Percentiles rank a stretch among this genome's conserved stretches.
Conservation (phyloP, 495 filamentous ascomycete species). For the Trichoderma erinaceum region DNA sequence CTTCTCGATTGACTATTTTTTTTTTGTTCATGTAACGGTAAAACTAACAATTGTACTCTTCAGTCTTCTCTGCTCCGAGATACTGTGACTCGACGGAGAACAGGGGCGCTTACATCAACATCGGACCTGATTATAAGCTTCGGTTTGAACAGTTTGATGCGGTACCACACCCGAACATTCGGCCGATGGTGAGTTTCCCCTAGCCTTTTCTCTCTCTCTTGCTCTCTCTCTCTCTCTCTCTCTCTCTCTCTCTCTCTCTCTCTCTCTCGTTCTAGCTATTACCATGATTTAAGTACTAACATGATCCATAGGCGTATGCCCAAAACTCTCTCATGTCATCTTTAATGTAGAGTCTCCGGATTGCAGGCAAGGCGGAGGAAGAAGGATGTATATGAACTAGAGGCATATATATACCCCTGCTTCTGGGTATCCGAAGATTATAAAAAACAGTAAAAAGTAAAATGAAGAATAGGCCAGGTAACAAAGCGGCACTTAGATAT, state of each 20-base stretch:
- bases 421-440: neutral
- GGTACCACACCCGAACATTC: conserved; percentile 89
- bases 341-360: conserved; percentile 32
- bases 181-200: conserved; percentile 70
- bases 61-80: conserved; percentile 93
- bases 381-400: neutral
- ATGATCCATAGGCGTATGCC: conserved; percentile 60
- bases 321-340: conserved; percentile 69
- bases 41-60: conserved; percentile 15
- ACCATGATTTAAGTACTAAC: neutral
- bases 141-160: conserved; percentile 89
- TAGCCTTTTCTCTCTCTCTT: neutral
- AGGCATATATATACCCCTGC: neutral
- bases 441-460: conserved; percentile 1
- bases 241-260: neutral
- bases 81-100: conserved; percentile 98
- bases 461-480: conserved; percentile 5
- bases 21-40: neutral
- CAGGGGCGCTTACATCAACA: conserved; percentile 97
- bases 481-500: conserved; percentile 9
- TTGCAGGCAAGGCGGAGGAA: neutral
- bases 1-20: neutral
- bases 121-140: conserved; percentile 86
- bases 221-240: neutral
- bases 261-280: neutral